Evolutionary conservation across 371 early-diverging fungal genomes (phyloP), one percentile per base, ranked within the genome.

Genomic region (Mortierella sp.): DNA sequence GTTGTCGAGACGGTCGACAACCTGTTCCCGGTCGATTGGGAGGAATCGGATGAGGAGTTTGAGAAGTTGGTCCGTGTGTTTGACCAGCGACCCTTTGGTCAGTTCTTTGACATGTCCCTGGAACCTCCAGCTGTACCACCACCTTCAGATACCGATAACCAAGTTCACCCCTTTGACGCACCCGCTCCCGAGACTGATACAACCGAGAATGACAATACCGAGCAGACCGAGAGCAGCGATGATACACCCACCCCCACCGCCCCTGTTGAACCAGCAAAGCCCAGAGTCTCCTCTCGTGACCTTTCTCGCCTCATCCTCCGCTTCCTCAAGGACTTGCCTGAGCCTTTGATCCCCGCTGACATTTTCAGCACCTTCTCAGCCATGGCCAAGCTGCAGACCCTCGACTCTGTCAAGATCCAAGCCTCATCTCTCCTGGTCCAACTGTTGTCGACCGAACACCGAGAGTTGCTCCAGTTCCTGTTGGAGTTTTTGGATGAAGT

Each of bases 281-380:
- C 58, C 2, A 35, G 38, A 27, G 65, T 83, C 4, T 58, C 79
- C 16, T 79, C 76, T 11, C 55, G 55, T 18, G 70, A 78, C n/a
- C 76, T 83, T 18, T 70, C 79, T 1, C 72, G 79, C 6, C 35
- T 79, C 16, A 71, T 83, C 24, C 79, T 83, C n/a, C 76, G 83
- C 3, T 79, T 83, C 65, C 63, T 83, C 14, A 38, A 27, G 1
- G 76, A 76, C 54, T 48, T 83, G 10, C 79, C 83, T 4, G 76
- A 83, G 16, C 79, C 83, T 5, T 38, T 83, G 16, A 75, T 83
- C 18, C 70, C 83, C 2, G 55, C 49, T 1, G 76, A 76, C 29
- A 63, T 83, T 12, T 76, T 79, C 35, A 54, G 48, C 10, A 65
- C 79, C 2, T 75, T 83, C n/a, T 56, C 71, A 18, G 70, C 70